Conservation (phyloP, 2,329 filamentous ascomycete genomes). For the Botryosphaeria dothidea region DNA sequence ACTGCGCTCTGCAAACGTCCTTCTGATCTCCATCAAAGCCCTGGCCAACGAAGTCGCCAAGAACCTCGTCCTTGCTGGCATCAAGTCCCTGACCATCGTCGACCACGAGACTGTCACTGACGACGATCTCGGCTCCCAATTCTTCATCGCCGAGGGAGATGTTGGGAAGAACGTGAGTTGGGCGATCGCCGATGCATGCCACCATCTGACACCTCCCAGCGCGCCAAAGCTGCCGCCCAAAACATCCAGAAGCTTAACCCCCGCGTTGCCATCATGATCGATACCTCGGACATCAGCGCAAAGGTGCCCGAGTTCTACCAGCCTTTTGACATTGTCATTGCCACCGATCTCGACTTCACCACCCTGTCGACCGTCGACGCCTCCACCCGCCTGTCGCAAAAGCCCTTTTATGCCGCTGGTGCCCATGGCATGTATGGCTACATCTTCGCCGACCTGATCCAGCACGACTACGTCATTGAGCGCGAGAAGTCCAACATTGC, state of each 20-base stretch:
- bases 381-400: slow-evolving; percentile 73
- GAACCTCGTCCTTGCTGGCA: slow-evolving; percentile 91
- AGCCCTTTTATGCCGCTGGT: slow-evolving; percentile 85
- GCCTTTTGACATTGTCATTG: slow-evolving; percentile 82
- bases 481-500: slow-evolving; percentile 76
- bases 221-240: slow-evolving; percentile 76
- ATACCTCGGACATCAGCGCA: slow-evolving; percentile 65
- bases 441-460: slow-evolving; percentile 89
- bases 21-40: slow-evolving; percentile 84
- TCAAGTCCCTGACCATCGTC: slow-evolving; percentile 84
- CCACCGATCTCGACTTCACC: slow-evolving; percentile 79
- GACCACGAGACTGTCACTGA: slow-evolving; percentile 76
- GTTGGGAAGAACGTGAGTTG: slow-evolving; percentile 69
- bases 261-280: slow-evolving; percentile 73
- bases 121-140: slow-evolving; percentile 67
- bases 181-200: slow-evolving; percentile 32
- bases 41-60: slow-evolving; percentile 95
- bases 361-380: slow-evolving; percentile 81
- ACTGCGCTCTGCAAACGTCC: slow-evolving; percentile 84
- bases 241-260: slow-evolving; percentile 86
- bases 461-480: slow-evolving; percentile 87
- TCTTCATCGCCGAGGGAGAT: slow-evolving; percentile 74
- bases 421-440: slow-evolving; percentile 92
- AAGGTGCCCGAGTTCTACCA: slow-evolving; percentile 76
- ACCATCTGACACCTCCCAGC: slow-evolving; percentile 35